A percentile compares a stretch with the other conserved stretches of the same genome.
Evolutionary conservation across 306 rosid genomes (phyloP).

Genomic region (Vicia villosa): DNA sequence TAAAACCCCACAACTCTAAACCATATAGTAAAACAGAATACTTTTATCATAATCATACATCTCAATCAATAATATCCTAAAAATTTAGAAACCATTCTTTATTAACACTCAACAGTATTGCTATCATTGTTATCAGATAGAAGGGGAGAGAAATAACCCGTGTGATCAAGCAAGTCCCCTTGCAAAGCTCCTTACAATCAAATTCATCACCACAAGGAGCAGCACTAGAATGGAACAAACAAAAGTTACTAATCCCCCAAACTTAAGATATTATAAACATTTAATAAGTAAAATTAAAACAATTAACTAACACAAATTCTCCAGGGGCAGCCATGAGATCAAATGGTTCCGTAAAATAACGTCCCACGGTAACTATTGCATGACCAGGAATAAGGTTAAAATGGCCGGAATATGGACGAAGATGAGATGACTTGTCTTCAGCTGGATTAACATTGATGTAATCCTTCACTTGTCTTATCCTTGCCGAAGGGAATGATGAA

Average conservation of each 20-base stretch:
- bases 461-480: neutral
- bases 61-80: neutral
- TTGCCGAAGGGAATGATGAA: neutral
- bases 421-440: neutral
- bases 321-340: constrained; percentile 11
- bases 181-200: neutral
- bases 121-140: neutral
- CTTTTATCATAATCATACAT: neutral
- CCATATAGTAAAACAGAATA: neutral
- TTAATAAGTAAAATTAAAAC: neutral
- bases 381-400: constrained; percentile 13
- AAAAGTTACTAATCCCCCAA: neutral
- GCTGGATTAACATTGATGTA: neutral
- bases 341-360: constrained; percentile 16
- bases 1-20: neutral
- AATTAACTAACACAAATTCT: neutral
- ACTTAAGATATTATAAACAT: neutral
- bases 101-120: neutral
- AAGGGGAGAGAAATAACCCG: neutral
- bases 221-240: neutral
- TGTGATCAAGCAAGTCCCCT: constrained; percentile 5
- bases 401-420: neutral
- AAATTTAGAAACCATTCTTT: neutral
- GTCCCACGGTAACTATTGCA: neutral
- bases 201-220: neutral